Base-by-base conservation (phyloP, 225 moss, liverwort and hornwort species). In the Ulota crispa region DNA sequence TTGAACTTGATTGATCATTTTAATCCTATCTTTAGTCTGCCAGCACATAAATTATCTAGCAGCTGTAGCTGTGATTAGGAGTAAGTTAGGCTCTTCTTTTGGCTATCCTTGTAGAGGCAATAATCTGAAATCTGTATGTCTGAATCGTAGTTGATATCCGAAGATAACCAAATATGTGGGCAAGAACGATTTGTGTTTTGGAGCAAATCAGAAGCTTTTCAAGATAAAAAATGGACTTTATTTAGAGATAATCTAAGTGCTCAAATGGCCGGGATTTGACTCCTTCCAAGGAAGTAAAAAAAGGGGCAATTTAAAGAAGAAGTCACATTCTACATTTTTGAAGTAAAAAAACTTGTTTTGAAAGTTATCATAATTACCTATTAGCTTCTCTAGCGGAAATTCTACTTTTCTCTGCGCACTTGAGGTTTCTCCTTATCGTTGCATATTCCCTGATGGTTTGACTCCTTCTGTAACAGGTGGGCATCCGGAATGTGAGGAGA, bases 401-500 rank as follows among this genome's bases (percentile, higher is more conserved):
- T 76, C 31, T 45, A 4, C 8, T 43, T 16, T 62, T 8, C 43
- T 9, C 64, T 34, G 2, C 50, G 7, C 34, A 32, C 18, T 0
- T 5, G 2, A 43, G 50, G 9, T 24, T 77, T 47, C 71, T 73
- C 19, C 34, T 43, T 45, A 43, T 28, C 26, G 3, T 86, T 67
- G n/a, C 43, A 31, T 43, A 12, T 30, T 42, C 59, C 8, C 43
- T 72, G 82, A 67, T 61, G 26, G 76, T 76, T 67, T 16, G 54
- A 47, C 52, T 67, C 68, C 47, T 60, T 78, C 80, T 81, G 87
- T 61, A 27, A 70, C 84, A 98, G 95, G 96, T 99, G 83, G 96
- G 88, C 30, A 83, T 99, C 65, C 89, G 98, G 75, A 99, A 99
- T 34, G 99, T 99, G 75, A 92, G 99, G 87, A 91, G 99, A 83